Evolutionary conservation across 192 early-diverging fungal genomes (phyloP).

Genomic region (Backusella luteola): DNA sequence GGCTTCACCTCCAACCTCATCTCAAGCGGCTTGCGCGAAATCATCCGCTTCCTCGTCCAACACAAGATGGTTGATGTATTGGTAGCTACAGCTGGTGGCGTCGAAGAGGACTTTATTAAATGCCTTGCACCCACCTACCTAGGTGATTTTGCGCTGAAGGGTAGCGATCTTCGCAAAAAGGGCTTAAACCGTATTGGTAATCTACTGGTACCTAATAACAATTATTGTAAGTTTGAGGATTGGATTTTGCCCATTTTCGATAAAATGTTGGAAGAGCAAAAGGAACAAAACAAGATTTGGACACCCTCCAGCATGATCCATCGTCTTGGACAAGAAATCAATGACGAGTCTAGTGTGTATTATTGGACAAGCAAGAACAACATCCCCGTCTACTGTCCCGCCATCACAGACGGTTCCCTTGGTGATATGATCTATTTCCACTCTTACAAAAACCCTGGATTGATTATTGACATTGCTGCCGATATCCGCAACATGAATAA

Average conservation of each 20-base stretch:
- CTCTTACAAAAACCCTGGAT: conserved; percentile 91
- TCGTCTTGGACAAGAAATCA: conserved; percentile 86
- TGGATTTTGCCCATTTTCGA: conserved; percentile 97
- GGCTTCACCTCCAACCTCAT: conserved; percentile 98
- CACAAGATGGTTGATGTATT: conserved; percentile 87
- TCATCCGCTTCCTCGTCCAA: conserved; percentile 87
- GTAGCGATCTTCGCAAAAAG: conserved; percentile 76
- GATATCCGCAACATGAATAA: conserved; percentile 93
- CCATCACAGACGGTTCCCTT: conserved; percentile 94
- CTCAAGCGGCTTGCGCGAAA: conserved; percentile 91
- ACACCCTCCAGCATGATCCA: conserved; percentile 91
- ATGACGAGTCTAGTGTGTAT: conserved; percentile 87
- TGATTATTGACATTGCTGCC: conserved; percentile 88
- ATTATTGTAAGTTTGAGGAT: conserved; percentile 99
- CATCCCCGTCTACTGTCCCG: conserved; percentile 97
- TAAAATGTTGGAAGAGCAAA: conserved; percentile 90
- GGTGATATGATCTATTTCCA: conserved; percentile 99
- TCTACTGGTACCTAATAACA: conserved; percentile 96
- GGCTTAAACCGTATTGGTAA: conserved; percentile 98
- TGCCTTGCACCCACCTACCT: conserved; percentile 88
- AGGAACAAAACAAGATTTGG: conserved; percentile 76
- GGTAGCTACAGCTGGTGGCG: conserved; percentile 91
- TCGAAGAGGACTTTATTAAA: conserved; percentile 99
- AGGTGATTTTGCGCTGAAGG: conserved; percentile 75
- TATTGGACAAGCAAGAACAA: conserved; percentile 90